phyloP scores from a whole-genome alignment of 352 stramenopile species.

The Chrysophaeum taylorii region DNA sequence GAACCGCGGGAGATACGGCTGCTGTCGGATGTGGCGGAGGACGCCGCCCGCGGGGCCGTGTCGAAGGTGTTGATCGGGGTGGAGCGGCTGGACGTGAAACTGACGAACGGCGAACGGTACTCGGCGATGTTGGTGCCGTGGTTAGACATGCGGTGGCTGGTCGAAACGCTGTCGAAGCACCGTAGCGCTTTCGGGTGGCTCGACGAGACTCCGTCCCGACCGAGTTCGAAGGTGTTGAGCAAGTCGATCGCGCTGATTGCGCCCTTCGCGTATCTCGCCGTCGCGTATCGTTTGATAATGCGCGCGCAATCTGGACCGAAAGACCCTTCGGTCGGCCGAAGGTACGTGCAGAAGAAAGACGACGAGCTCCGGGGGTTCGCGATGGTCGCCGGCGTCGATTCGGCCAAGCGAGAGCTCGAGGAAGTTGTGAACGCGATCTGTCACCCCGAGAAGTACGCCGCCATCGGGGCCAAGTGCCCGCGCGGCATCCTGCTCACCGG shows the following conservation, averaged over 20 bases:
- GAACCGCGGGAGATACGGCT: too few species aligned
- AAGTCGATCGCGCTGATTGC: not conserved
- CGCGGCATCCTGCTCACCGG: conserved; percentile 8
- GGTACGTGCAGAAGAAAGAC: not conserved
- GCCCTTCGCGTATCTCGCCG: not conserved
- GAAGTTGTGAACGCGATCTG: not conserved
- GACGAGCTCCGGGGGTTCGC: not conserved
- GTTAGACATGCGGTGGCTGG: too few species aligned
- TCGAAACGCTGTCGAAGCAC: too few species aligned
- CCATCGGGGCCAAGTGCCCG: conserved; percentile 1
- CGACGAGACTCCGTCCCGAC: too few species aligned
- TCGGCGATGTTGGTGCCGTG: too few species aligned
- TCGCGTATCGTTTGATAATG: not conserved
- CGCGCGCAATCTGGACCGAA: not conserved
- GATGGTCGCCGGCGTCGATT: conserved; percentile 4
- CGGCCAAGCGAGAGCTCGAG: not conserved
- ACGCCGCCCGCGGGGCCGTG: too few species aligned
- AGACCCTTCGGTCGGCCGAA: not conserved
- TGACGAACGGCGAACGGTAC: too few species aligned
- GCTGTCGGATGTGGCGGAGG: too few species aligned
- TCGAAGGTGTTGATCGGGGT: too few species aligned
- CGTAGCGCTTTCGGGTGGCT: too few species aligned
- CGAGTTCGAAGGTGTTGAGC: too few species aligned
- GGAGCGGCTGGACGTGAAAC: too few species aligned
- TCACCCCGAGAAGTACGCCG: not conserved